Conservation (phyloP, 2,329 filamentous ascomycete species). For the Xylariaceae sp. region DNA sequence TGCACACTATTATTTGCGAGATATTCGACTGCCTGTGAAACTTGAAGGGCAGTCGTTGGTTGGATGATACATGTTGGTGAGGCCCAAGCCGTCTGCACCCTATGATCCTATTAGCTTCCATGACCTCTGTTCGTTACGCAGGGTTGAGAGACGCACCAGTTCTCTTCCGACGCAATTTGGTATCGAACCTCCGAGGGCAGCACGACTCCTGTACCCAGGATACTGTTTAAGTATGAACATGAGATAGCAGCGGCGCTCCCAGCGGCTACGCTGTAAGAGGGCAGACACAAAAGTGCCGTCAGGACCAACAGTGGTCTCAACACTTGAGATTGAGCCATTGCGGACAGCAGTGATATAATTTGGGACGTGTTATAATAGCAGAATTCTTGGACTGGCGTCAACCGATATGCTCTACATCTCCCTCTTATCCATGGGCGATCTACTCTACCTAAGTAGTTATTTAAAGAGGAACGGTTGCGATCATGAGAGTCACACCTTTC, state of each 20-base stretch:
- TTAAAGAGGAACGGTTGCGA: neutral
- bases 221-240: constrained; percentile 23
- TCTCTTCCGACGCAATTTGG: constrained; percentile 13
- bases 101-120: constrained; percentile 10
- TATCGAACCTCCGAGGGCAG: constrained; percentile 18
- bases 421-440: constrained; percentile 3
- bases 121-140: neutral
- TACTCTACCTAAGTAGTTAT: constrained; percentile 23
- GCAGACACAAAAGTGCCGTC: constrained; percentile 13
- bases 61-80: constrained; percentile 35
- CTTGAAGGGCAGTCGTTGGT: constrained; percentile 27
- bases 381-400: neutral
- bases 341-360: neutral
- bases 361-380: neutral
- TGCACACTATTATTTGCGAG: constrained; percentile 24
- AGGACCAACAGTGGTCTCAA: constrained; percentile 8
- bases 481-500: constrained; percentile 2
- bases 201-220: constrained; percentile 17
- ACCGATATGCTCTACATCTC: neutral
- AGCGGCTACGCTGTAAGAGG: constrained; percentile 7
- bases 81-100: constrained; percentile 37
- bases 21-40: constrained; percentile 30
- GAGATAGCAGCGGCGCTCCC: constrained; percentile 12
- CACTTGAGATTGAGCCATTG: constrained; percentile 16
- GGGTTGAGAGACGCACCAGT: constrained; percentile 15